These are phyloP conservation scores for Nectriaceae sp. DNA, from an alignment of 2,329 filamentous ascomycete genomes.

Conservation along the genomic window DNA sequence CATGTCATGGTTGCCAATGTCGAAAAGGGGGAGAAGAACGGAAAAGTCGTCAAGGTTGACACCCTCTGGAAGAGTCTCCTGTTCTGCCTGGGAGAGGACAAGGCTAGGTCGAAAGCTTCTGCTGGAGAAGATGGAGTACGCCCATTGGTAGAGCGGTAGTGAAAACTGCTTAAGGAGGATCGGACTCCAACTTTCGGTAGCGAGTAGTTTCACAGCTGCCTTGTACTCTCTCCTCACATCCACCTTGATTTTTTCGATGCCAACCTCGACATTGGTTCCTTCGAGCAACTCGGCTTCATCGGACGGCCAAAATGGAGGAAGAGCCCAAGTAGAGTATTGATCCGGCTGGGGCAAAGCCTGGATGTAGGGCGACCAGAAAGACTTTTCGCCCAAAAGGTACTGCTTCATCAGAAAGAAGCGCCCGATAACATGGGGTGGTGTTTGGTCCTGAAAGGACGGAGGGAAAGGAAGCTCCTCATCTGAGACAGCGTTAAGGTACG, in stretches of 20 bases:
- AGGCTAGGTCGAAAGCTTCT: conserved; percentile 65
- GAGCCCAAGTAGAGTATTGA: conserved; percentile 49
- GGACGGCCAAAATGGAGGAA: conserved; percentile 65
- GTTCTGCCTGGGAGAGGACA: conserved; percentile 45
- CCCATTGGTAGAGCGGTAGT: conserved; percentile 61
- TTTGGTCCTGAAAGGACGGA: conserved; percentile 46
- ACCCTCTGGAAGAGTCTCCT: conserved; percentile 30
- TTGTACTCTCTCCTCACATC: conserved; percentile 50
- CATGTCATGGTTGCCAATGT: conserved; percentile 72
- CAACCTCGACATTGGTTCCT: conserved; percentile 55
- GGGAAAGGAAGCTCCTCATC: conserved; percentile 42
- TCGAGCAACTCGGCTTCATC: conserved; percentile 60
- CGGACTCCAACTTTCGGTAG: conserved; percentile 21
- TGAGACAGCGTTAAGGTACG: conserved; percentile 56
- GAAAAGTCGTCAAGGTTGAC: conserved; percentile 60
- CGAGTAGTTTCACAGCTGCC: conserved; percentile 42
- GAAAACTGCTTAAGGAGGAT: conserved; percentile 40
- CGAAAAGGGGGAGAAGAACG: conserved; percentile 69
- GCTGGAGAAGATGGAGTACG: conserved; percentile 65
- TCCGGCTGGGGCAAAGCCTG: conserved; percentile 63
- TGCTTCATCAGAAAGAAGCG: conserved; percentile 72
- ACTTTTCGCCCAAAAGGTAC: conserved; percentile 57
- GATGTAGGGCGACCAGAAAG: conserved; percentile 72
- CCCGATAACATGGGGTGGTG: conserved; percentile 61
- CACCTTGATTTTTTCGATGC: conserved; percentile 48